Conservation (phyloP, 2,329 filamentous ascomycete species). For the Tolypocladium guangdongense region DNA sequence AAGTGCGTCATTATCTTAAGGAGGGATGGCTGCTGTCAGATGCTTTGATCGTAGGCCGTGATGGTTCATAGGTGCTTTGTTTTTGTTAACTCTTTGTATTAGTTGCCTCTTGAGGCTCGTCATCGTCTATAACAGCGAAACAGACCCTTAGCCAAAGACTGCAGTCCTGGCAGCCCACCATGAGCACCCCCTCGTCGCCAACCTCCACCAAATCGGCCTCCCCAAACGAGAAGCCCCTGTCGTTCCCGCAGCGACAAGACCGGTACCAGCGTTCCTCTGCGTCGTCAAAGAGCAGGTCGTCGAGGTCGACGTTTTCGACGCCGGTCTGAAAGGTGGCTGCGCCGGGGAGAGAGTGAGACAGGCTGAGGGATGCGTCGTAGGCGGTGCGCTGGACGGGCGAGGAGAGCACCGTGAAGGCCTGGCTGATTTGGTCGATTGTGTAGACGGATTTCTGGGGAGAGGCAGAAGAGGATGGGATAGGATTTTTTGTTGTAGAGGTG, state of each 20-base stretch:
- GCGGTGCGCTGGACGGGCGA: constrained; percentile 33
- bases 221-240: constrained; percentile 44
- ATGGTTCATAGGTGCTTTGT: not conserved
- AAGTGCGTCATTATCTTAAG: not conserved
- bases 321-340: constrained; percentile 39
- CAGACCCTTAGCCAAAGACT: constrained; percentile 56
- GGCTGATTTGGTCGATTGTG: constrained; percentile 53
- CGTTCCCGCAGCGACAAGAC: constrained; percentile 53
- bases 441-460: constrained; percentile 17
- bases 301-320: constrained; percentile 53
- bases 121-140: constrained; percentile 43
- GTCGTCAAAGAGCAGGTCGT: constrained; percentile 48
- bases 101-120: constrained; percentile 8
- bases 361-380: constrained; percentile 42
- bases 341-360: constrained; percentile 13
- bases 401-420: constrained; percentile 47
- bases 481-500: constrained; percentile 5
- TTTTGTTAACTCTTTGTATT: constrained; percentile 12
- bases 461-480: not conserved
- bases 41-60: not conserved
- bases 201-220: constrained; percentile 51
- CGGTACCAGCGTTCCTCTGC: constrained; percentile 39
- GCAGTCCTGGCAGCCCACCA: constrained; percentile 56
- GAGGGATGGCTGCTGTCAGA: not conserved
- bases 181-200: constrained; percentile 45